Evolutionary conservation across 2,329 filamentous ascomycete species (phyloP), one percentile per base, ranked within the genome.

Genomic region (Neopestalotiopsis sp.): DNA sequence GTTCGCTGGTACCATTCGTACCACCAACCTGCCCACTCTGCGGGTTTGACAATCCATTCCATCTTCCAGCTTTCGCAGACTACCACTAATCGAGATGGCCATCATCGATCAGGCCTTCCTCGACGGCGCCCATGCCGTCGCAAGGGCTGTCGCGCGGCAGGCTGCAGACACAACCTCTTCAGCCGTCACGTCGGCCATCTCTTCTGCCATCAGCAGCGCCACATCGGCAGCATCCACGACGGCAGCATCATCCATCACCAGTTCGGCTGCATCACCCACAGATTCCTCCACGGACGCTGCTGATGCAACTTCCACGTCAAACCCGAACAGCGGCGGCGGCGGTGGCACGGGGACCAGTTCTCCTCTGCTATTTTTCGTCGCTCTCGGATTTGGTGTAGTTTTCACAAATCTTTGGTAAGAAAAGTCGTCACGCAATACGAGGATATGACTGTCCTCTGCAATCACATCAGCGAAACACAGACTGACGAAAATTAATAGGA

Each of bases 381-480:
- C 96, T 17, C 86, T 99, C 38, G 96, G 96, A 4, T 98, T 99
- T 76, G 96, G 96, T 75, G 96, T 99, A 24, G 96, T 99, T 59
- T 99, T 99, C 78, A 99, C 96, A 65, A 99, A 99, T 81, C 84
- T 99, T 81, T 99, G 96, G 96, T 98, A 87, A 85, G 92, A 34
- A 42, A 30, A 68, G 5, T 38, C 28, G 30, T 32, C 3, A 17
- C 45, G 45, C 17, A 20, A n/a, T 6, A 53, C 9, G 45, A 17
- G 45, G 30, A 20, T 34, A 45, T 65, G 14, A 53, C 32, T 61
- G 32, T 40, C 56, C 66, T 59, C 42, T n/a, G 30, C 59, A 45
- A 62, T 72, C 72, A 75, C 24, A 72, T 5, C n/a, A 24, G 5
- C 13, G 20, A 40, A 45, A 17, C n/a, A 28, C 45, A 57, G 34